Conservation (phyloP, 2,329 filamentous ascomycete genomes). For the Onygena corvina region DNA sequence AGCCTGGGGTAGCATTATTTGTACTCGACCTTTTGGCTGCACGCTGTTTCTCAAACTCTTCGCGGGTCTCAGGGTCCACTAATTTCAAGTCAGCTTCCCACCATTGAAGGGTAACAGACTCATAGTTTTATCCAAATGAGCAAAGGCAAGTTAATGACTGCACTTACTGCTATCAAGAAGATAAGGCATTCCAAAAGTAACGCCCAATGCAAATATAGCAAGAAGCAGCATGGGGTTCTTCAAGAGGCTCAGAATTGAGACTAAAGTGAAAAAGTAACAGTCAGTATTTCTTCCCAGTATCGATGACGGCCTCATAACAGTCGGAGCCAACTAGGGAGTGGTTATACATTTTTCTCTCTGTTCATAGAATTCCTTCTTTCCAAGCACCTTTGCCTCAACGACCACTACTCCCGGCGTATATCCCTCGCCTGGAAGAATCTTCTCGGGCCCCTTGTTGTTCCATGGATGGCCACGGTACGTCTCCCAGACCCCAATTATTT, state of each 20-base stretch:
- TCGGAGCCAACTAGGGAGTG: not conserved
- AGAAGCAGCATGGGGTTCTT: slow-evolving; percentile 97
- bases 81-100: slow-evolving; percentile 2
- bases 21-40: slow-evolving; percentile 21
- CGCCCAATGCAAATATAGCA: slow-evolving; percentile 64
- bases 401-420: slow-evolving; percentile 33
- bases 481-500: slow-evolving; percentile 58
- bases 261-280: slow-evolving; percentile 30
- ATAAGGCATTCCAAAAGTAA: slow-evolving; percentile 90
- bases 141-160: not conserved
- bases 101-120: not conserved
- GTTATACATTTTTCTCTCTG: slow-evolving; percentile 61
- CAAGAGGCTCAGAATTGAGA: slow-evolving; percentile 67
- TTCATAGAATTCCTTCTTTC: slow-evolving; percentile 61
- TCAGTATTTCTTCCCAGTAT: not conserved
- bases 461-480: slow-evolving; percentile 83
- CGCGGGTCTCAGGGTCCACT: slow-evolving; percentile 96
- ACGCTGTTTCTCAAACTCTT: slow-evolving; percentile 84
- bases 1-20: slow-evolving; percentile 47
- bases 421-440: slow-evolving; percentile 26
- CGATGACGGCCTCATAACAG: not conserved
- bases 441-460: slow-evolving; percentile 60
- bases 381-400: slow-evolving; percentile 52
- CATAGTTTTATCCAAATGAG: not conserved
- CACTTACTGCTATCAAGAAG: slow-evolving; percentile 85